These are phyloP conservation scores for Penicillium olsonii DNA, from an alignment of 2,329 filamentous ascomycete genomes.

Conservation along the genomic window DNA sequence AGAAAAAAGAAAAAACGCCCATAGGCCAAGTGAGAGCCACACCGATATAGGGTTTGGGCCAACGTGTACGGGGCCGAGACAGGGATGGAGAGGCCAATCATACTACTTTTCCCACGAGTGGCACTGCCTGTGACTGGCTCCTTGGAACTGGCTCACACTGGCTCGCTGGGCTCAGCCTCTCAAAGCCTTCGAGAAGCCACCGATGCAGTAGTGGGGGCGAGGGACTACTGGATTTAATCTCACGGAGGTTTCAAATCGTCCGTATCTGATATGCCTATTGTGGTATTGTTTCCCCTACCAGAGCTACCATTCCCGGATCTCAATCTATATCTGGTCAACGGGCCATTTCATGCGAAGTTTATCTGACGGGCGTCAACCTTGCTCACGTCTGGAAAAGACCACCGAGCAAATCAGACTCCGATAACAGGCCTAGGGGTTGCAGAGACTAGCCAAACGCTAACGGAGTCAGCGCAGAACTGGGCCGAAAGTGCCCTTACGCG, in stretches of 20 bases:
- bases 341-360: too few species aligned
- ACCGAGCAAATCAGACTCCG: background rate
- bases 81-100: slow-evolving; percentile 67
- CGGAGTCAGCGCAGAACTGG: background rate
- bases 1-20: background rate
- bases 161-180: background rate
- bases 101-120: background rate
- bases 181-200: slow-evolving; percentile 4
- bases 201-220: background rate
- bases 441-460: background rate
- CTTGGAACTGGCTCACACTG: too few species aligned
- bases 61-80: slow-evolving; percentile 49
- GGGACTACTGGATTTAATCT: background rate
- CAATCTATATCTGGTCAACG: background rate
- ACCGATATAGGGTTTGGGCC: background rate
- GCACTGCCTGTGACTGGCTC: background rate
- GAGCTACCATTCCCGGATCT: background rate
- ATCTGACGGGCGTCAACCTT: too few species aligned
- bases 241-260: background rate
- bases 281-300: background rate
- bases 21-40: too few species aligned
- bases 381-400: background rate
- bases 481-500: background rate
- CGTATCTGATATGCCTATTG: background rate
- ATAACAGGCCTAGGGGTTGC: background rate